A percentile compares a stretch with the other conserved stretches of the same genome.
phyloP scores from a whole-genome alignment of 805 yeast species.

The Metschnikowia reukaufii region DNA sequence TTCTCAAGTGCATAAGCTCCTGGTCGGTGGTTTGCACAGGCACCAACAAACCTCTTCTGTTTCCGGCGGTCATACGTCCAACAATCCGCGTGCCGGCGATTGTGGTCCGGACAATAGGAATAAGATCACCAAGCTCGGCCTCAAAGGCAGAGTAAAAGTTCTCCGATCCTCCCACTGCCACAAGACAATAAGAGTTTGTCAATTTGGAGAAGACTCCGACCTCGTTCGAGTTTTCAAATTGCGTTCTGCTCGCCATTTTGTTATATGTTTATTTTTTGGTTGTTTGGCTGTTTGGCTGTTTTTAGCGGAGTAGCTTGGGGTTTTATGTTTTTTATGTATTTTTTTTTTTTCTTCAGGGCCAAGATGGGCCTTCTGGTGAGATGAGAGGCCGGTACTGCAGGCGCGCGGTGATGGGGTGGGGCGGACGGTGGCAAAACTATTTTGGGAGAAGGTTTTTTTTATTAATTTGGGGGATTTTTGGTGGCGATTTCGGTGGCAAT shows the following conservation, averaged over 20 bases:
- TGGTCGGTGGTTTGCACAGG: conserved; percentile 98
- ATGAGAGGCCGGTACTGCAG: conserved; percentile 10
- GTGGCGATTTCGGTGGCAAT: no score
- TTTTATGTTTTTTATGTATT: background rate
- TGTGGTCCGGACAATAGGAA: conserved; percentile 96
- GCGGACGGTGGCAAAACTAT: background rate
- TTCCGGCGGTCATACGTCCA: conserved; percentile 98
- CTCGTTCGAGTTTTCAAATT: conserved; percentile 83
- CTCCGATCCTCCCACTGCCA: conserved; percentile 94
- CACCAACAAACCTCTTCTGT: conserved; percentile 94
- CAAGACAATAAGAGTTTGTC: conserved; percentile 94
- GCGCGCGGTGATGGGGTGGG: background rate
- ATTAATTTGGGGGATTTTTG: no score
- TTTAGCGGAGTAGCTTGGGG: background rate
- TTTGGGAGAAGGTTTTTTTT: background rate
- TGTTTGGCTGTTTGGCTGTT: background rate
- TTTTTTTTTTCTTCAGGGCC: background rate
- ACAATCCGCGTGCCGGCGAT: conserved; percentile 97
- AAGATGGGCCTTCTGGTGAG: conserved; percentile 1
- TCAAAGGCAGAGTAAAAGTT: conserved; percentile 89
- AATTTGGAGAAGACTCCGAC: conserved; percentile 94
- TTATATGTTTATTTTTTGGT: background rate
- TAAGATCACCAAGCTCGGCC: conserved; percentile 94
- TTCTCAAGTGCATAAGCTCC: conserved; percentile 95
- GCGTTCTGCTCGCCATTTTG: conserved; percentile 68